Evolutionary conservation across 163 green algal species (phyloP).

Genomic region (Coccomyxa subellipsoidea): DNA sequence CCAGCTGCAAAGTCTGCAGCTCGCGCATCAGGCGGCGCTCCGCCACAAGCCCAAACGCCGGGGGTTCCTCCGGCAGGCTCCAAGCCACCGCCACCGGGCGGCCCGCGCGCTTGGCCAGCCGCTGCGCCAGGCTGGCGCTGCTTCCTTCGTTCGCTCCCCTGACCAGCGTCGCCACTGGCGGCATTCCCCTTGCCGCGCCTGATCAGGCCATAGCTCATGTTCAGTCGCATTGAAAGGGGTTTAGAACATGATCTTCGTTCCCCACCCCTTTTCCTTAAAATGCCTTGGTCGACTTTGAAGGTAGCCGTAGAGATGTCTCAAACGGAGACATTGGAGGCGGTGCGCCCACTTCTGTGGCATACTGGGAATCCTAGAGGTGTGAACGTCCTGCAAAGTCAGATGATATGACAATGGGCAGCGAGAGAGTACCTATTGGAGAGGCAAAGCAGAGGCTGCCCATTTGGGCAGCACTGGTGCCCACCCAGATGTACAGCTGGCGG

Average conservation of each 20-base stretch:
- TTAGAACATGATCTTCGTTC: too few species aligned
- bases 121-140: slow-evolving; percentile 3
- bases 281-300: too few species aligned
- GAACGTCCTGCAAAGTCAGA: background rate
- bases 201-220: background rate
- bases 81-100: slow-evolving; percentile 10
- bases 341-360: too few species aligned
- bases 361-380: too few species aligned
- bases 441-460: background rate
- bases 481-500: slow-evolving; percentile 12
- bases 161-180: background rate
- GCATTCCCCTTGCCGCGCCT: background rate
- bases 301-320: too few species aligned
- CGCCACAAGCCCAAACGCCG: background rate
- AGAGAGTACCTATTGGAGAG: background rate
- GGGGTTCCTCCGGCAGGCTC: background rate
- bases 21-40: slow-evolving; percentile 6
- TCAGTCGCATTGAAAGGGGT: background rate
- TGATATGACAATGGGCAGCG: background rate
- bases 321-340: too few species aligned
- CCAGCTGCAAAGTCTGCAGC: background rate
- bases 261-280: too few species aligned
- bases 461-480: background rate
- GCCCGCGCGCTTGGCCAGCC: background rate
- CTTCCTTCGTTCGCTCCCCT: background rate